Evolutionary conservation across 1,139 yeast genomes (phyloP), one percentile per base, ranked within the genome.

Genomic region (Suhomyces taliae): DNA sequence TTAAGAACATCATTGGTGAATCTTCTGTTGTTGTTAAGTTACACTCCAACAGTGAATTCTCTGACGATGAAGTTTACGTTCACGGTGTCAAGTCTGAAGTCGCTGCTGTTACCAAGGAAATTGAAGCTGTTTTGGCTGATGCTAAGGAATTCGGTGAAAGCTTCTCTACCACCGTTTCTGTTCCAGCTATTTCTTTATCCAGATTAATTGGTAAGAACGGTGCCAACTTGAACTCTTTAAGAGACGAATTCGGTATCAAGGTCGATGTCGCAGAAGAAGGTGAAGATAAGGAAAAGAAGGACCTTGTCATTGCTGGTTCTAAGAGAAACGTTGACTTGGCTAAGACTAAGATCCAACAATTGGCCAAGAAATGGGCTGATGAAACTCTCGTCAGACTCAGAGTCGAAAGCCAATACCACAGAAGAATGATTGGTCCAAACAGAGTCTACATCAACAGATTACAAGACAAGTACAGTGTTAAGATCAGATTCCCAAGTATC

Each of bases 191-290:
- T 47, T 80, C 82, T 41, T 74, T 91, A 50, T 79, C 95, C 37
- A 84, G 95, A 67, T 76, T 95, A 47, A 90, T 95, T 65, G 99
- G 99, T 56, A 87, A 86, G 65, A 88, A 82, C 52, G 99, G 99
- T 48, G 71, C 88, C 38, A 82, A 84, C 62, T 70, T 93, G 63
- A 79, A 81, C 57, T 72, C 81, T 45, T 68, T 90, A 54, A 79
- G 86, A 56, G 90, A 87, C n/a, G 87, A 88, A 62, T 90, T 76
- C 59, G 91, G 85, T 41, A 90, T 89, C 53, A 80, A 78, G 57
- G 79, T 95, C 53, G 96, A 90, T 59, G 85, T 90, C 44, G 57
- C 57, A 7, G 66, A 66, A 35, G 52, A 52, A 8, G 55, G 65
- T 36, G 61, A 66, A 19, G 66, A 66, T 34, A 65, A 65, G 40